phyloP scores from a whole-genome alignment of 306 rosid genomes.

The Corylus americana region DNA sequence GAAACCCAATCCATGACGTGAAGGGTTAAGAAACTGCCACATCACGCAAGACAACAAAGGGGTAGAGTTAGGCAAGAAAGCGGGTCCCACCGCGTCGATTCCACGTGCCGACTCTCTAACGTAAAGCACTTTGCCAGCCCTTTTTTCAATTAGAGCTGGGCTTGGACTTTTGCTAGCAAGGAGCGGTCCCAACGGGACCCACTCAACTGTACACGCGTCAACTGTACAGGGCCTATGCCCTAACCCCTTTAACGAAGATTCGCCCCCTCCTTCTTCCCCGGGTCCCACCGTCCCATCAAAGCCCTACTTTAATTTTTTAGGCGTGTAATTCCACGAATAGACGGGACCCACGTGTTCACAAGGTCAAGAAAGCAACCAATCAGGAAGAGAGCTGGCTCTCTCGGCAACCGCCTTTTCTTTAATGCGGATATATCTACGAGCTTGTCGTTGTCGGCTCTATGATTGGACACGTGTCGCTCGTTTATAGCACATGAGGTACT shows the following conservation, averaged over 20 bases:
- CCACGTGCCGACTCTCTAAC: conserved; percentile 22
- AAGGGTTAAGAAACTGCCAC: conserved; percentile 31
- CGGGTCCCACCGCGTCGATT: conserved; percentile 30
- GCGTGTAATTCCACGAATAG: conserved; percentile 56
- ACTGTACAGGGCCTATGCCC: conserved; percentile 27
- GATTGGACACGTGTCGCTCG: conserved; percentile 47
- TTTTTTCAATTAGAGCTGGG: conserved; percentile 1
- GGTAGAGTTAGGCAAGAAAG: conserved; percentile 30
- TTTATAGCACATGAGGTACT: conserved; percentile 30
- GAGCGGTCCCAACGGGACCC: conserved; percentile 18
- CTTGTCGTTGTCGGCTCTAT: conserved; percentile 65
- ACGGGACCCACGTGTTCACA: conserved; percentile 59
- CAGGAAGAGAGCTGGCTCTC: conserved; percentile 40
- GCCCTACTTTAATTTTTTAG: conserved; percentile 14
- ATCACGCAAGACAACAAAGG: conserved; percentile 23
- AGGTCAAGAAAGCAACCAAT: conserved; percentile 82
- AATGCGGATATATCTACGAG: conserved; percentile 62
- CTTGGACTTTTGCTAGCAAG: conserved; percentile 25
- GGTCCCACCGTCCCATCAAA: conserved; percentile 44
- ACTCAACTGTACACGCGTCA: conserved; percentile 60
- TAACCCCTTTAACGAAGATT: conserved; percentile 50
- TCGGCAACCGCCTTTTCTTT: conserved; percentile 59
- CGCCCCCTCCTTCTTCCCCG: conserved; percentile 21
- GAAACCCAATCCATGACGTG: neutral
- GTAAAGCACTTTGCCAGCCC: conserved; percentile 18